Conservation (phyloP, 2,329 filamentous ascomycete genomes). For the Cryphonectria carpinicola region DNA sequence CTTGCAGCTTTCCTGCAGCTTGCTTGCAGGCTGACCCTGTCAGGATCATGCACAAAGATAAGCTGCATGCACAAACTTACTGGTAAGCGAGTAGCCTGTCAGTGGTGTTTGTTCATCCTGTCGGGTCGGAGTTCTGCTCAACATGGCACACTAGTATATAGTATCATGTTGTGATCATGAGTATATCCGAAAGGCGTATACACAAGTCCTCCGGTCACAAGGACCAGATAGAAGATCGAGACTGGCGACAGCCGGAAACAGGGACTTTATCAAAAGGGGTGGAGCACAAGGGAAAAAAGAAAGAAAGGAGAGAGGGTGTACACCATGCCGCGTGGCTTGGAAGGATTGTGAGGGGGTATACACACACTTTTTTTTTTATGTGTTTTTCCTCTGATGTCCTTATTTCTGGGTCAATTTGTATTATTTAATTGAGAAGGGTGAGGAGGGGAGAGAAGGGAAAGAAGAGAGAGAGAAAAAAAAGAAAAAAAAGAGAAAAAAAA, state of each 20-base stretch:
- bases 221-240: background rate
- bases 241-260: background rate
- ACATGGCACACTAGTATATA: background rate
- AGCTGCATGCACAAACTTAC: background rate
- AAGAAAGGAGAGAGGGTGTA: background rate
- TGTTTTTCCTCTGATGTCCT: background rate
- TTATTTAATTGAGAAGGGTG: background rate
- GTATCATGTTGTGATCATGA: background rate
- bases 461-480: background rate
- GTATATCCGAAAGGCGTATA: background rate
- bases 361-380: background rate
- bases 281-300: background rate
- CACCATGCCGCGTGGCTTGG: background rate
- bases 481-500: background rate
- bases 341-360: background rate
- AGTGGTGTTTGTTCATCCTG: background rate
- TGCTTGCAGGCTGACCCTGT: background rate
- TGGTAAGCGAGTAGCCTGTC: background rate
- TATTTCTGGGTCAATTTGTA: background rate
- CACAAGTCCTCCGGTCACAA: background rate
- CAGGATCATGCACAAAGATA: conserved; percentile 7
- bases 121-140: background rate
- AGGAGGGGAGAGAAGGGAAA: background rate
- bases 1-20: conserved; percentile 6
- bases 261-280: background rate